Conservation (phyloP, 2,329 filamentous ascomycete genomes). For the Venturia nashicola region DNA sequence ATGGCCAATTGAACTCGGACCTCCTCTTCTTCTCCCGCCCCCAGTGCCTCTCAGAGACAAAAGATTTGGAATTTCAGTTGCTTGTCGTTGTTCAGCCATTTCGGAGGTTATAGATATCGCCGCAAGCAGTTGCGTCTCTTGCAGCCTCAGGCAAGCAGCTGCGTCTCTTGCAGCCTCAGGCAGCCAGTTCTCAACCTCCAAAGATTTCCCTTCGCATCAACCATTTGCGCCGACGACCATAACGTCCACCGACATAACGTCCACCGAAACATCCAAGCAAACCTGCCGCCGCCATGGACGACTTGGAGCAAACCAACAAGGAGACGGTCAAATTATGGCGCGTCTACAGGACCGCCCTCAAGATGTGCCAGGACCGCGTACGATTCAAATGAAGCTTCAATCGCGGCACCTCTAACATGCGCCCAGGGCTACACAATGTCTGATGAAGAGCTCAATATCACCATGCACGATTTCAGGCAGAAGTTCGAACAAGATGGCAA, state of each 20-base stretch:
- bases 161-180: not conserved
- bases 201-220: not conserved
- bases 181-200: not conserved
- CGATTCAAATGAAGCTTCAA: constrained; percentile 21
- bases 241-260: not conserved
- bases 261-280: not conserved
- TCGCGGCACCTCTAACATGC: constrained; percentile 14
- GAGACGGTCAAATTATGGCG: constrained; percentile 67
- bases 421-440: constrained; percentile 80
- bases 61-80: constrained; percentile 6
- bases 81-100: constrained; percentile 4
- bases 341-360: constrained; percentile 82
- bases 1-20: constrained; percentile 14
- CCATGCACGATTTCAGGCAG: constrained; percentile 65
- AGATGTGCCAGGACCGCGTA: constrained; percentile 90
- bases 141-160: not conserved
- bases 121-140: not conserved
- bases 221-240: not conserved
- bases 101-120: not conserved
- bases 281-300: constrained; percentile 4
- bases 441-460: constrained; percentile 78
- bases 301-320: constrained; percentile 21
- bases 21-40: constrained; percentile 22
- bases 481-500: constrained; percentile 63
- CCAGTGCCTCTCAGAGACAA: constrained; percentile 33